Conservation (phyloP, 306 rosid genomes). For the Dalbergia oliveri region DNA sequence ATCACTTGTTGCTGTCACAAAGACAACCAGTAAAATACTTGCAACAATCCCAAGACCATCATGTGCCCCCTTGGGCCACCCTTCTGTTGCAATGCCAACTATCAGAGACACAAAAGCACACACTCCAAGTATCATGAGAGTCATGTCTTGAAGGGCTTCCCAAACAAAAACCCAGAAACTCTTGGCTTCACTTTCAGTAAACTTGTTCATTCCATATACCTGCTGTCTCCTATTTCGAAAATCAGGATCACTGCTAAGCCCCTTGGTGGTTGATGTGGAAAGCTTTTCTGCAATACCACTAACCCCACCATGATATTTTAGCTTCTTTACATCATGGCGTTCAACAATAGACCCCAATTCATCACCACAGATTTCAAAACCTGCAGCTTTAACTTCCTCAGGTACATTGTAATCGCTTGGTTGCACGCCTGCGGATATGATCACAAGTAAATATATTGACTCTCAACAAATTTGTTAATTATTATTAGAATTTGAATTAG, state of each 20-base stretch:
- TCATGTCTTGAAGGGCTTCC: slow-evolving; percentile 99
- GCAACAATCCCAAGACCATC: slow-evolving; percentile 98
- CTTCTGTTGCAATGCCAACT: slow-evolving; percentile 88
- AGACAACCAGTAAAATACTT: slow-evolving; percentile 89
- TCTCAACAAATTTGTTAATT: neutral
- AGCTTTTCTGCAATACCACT: slow-evolving; percentile 78
- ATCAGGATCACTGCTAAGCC: slow-evolving; percentile 59
- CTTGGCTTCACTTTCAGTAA: slow-evolving; percentile 68
- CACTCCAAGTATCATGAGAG: slow-evolving; percentile 91
- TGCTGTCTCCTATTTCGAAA: slow-evolving; percentile 58
- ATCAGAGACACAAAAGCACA: slow-evolving; percentile 87
- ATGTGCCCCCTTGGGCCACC: slow-evolving; percentile 95
- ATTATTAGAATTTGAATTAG: neutral
- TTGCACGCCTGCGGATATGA: slow-evolving; percentile 63
- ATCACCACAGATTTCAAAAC: slow-evolving; percentile 81
- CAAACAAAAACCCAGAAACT: slow-evolving; percentile 92
- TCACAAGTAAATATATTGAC: slow-evolving; percentile 35
- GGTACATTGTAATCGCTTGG: slow-evolving; percentile 75
- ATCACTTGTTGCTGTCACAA: slow-evolving; percentile 96
- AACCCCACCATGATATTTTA: slow-evolving; percentile 73
- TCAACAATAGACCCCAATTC: slow-evolving; percentile 94
- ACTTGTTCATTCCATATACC: slow-evolving; percentile 82
- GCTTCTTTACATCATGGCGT: slow-evolving; percentile 82
- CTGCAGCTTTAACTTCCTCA: slow-evolving; percentile 79
- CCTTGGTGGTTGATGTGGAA: slow-evolving; percentile 65